Percentiles rank a stretch among this genome's conserved stretches.
These are phyloP conservation scores for Gossypium aridum DNA, from an alignment of 441 rosid species.

Conservation along the genomic window DNA sequence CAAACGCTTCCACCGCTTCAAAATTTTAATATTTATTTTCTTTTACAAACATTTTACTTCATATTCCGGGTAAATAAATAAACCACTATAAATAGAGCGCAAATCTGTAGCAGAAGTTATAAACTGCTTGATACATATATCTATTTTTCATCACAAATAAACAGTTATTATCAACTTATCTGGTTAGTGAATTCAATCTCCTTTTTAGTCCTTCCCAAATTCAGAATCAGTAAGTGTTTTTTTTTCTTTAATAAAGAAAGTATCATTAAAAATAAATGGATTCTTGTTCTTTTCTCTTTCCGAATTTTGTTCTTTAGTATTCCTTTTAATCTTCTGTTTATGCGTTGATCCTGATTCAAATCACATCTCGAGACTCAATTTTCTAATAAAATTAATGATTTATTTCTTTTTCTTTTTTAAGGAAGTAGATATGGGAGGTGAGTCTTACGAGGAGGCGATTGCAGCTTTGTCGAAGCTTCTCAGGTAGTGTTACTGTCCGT, in stretches of 20 bases:
- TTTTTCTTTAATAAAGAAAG: not conserved
- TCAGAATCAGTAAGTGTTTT: not conserved
- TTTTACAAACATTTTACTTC: not conserved
- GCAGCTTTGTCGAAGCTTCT: constrained; percentile 65
- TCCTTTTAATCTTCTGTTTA: not conserved
- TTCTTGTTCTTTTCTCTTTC: not conserved
- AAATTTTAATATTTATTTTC: too few species aligned
- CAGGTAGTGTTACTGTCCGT: constrained; percentile 33
- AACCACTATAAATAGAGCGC: not conserved
- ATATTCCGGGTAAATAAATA: not conserved
- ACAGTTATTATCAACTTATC: not conserved
- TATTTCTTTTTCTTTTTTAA: not conserved
- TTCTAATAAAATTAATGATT: not conserved
- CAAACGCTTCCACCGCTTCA: too few species aligned
- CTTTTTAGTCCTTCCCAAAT: not conserved
- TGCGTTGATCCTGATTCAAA: not conserved
- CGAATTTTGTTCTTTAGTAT: not conserved
- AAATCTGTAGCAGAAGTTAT: not conserved
- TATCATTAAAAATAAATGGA: not conserved
- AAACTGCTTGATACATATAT: not conserved
- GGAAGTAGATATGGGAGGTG: constrained; percentile 49
- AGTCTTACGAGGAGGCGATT: constrained; percentile 69
- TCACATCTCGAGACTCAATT: not conserved
- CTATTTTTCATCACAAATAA: not conserved
- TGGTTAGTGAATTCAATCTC: not conserved